Evolutionary conservation across 768 basidiomycete genomes (phyloP), one percentile per base, ranked within the genome.

Genomic region (Lactifluus rugatus): DNA sequence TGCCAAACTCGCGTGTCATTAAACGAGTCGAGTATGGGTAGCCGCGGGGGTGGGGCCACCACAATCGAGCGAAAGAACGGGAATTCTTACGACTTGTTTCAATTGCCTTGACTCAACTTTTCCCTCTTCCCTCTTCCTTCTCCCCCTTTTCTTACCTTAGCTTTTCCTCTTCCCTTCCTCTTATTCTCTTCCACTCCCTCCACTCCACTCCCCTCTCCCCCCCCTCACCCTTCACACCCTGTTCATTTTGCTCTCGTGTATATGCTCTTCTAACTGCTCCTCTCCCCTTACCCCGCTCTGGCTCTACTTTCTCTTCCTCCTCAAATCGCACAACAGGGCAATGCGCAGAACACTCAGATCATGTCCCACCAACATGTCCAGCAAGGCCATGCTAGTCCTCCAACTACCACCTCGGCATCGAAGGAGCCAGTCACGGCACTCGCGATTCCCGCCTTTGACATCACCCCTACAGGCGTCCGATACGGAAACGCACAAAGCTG

Each of bases 361-460:
- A 83, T 82, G 81, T 81, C 54, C 44, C 42, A 47, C 34, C 67
- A 57, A 67, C 59, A 60, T 60, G 59, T 60, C 59, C 59, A 60
- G 39, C 59, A 60, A 56, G 59, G 59, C 58, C 62, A 61, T 65
- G 58, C 32, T 46, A 62, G 42, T 64, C 61, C 58, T 62, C 62
- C 51, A 57, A 56, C 28, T 48, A 49, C 49, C 14, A 17, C 52
- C 46, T 47, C 66, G 59, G 56, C 66, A 47, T 19, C 63, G 54
- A 85, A 82, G 72, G 81, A 85, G 57, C 80, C 82, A 62, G 76
- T 89, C 71, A 75, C 73, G 57, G 84, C 89, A 62, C 71, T 80
- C 65, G 89, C 82, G 46, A 81, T 90, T 55, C 89, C 89, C 64
- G 83, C 89, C 58, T 83, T 90, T 65, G 75, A 84, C 54, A 82